Base-by-base conservation (phyloP, 2,329 filamentous ascomycete genomes). In the Orbilia quercus region DNA sequence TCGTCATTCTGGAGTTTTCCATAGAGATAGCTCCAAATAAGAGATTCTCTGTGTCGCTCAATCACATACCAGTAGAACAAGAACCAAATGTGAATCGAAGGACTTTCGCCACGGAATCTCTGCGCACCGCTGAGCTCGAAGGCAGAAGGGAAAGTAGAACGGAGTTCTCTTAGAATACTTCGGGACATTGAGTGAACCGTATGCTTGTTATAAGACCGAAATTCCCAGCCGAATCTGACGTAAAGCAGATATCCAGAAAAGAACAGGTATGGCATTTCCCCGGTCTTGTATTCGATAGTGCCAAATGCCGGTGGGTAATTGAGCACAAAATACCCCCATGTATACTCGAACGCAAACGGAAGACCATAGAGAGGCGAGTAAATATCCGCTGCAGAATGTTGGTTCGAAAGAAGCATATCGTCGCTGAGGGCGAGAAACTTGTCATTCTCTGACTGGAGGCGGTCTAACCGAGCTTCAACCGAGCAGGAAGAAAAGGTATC, bases 11-110 rank as follows among this genome's bases (percentile, higher is more conserved):
- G 58, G 18, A 71, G 44, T 11, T 64, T 64, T 2, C 66, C 66
- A 23, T 51, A 71, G 12, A 71, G 51, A 38, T 58, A 71, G 36
- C 58, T 64, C 50, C 58, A 64, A 36, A 71, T 53, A 6, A 71
- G 40, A 0, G 53, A 18, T 11, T 71, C 66, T 12, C 66, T 58
- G 40, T 71, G 66, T 36, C 66, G 57, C 40, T 71, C 66, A 16
- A 71, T 71, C 0, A 71, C 66, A 16, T 71, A 71, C 66, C 66
- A 71, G 20, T 71, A 50, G 38, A 71, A 71, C 12, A 71, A 34
- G n/a, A 71, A 71, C 66, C 66, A 71, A 6, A 71, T 31, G 12
- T 71, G 66, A 14, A 71, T 54, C 5, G 66, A 57, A 22, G 66
- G 66, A 22, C 66, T 71, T 45, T 71, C 66, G 4, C 66, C 66